Percentiles rank a stretch among this genome's conserved stretches.
Conservation (phyloP, 345 rosid species). For the Euphorbia peplus region DNA sequence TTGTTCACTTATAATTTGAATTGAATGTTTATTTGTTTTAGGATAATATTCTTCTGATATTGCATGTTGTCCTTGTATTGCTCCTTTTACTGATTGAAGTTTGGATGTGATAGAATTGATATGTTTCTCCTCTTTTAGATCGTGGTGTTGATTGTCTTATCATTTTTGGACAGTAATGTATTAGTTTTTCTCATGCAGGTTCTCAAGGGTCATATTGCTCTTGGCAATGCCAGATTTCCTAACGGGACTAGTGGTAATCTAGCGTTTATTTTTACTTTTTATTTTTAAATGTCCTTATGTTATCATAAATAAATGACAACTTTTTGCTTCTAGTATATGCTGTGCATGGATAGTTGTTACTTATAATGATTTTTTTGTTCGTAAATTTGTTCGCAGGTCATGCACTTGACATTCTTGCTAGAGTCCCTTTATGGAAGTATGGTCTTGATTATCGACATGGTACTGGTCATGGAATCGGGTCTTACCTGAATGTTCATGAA, state of each 20-base stretch:
- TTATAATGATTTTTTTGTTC: neutral
- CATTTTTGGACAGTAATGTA: neutral
- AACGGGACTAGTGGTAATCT: slow-evolving; percentile 81
- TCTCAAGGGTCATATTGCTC: slow-evolving; percentile 87
- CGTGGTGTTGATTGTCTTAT: neutral
- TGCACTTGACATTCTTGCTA: slow-evolving; percentile 89
- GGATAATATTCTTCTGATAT: neutral
- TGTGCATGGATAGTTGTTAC: neutral
- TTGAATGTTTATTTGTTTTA: neutral
- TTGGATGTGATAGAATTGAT: neutral
- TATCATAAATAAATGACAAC: slow-evolving; percentile 3
- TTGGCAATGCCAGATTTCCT: slow-evolving; percentile 83
- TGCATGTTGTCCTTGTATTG: neutral
- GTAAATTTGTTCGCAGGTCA: slow-evolving; percentile 46
- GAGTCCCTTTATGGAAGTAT: slow-evolving; percentile 79
- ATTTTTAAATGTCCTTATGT: slow-evolving; percentile 6
- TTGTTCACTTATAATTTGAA: neutral
- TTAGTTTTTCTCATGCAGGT: slow-evolving; percentile 39
- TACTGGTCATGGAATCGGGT: slow-evolving; percentile 98
- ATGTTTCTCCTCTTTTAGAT: neutral
- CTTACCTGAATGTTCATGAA: slow-evolving; percentile 94
- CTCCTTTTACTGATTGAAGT: neutral
- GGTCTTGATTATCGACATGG: slow-evolving; percentile 98
- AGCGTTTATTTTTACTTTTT: neutral
- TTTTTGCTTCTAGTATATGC: slow-evolving; percentile 1